Evolutionary conservation across 2,329 filamentous ascomycete species (phyloP).

Genomic region (Rhexocercosporidium sp.): DNA sequence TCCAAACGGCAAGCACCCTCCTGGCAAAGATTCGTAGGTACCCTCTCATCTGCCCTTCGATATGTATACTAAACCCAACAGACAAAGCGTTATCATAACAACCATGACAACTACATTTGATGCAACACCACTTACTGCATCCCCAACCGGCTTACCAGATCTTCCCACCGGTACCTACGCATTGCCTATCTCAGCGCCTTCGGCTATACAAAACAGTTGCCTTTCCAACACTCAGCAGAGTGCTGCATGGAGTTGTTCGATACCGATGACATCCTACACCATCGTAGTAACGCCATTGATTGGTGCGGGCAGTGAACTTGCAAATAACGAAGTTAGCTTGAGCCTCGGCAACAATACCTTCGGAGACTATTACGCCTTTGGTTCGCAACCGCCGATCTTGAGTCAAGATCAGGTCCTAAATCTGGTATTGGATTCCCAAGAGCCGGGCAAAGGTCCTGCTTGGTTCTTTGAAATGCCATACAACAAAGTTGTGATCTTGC

Average conservation of each 20-base stretch:
- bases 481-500: conserved; percentile 66
- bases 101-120: conserved; percentile 51
- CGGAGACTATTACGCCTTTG: conserved; percentile 57
- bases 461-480: conserved; percentile 67
- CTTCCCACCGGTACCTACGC: conserved; percentile 61
- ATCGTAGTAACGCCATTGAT: conserved; percentile 30
- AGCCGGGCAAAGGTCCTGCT: conserved; percentile 61
- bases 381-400: conserved; percentile 63
- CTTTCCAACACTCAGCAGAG: conserved; percentile 59
- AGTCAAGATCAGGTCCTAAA: conserved; percentile 51
- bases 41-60: neutral
- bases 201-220: conserved; percentile 58
- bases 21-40: conserved; percentile 31
- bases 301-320: conserved; percentile 32
- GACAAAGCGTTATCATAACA: conserved; percentile 26
- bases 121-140: conserved; percentile 54
- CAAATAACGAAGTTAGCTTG: conserved; percentile 41
- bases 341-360: conserved; percentile 47
- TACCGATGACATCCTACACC: conserved; percentile 43
- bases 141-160: conserved; percentile 56
- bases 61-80: conserved; percentile 12
- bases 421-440: conserved; percentile 62
- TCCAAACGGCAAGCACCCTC: conserved; percentile 12
- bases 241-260: conserved; percentile 68
- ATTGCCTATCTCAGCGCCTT: conserved; percentile 57